A percentile compares a stretch with the other conserved stretches of the same genome.
Conservation (phyloP, 2,329 filamentous ascomycete species). For the Paracoccidioides lutzii region DNA sequence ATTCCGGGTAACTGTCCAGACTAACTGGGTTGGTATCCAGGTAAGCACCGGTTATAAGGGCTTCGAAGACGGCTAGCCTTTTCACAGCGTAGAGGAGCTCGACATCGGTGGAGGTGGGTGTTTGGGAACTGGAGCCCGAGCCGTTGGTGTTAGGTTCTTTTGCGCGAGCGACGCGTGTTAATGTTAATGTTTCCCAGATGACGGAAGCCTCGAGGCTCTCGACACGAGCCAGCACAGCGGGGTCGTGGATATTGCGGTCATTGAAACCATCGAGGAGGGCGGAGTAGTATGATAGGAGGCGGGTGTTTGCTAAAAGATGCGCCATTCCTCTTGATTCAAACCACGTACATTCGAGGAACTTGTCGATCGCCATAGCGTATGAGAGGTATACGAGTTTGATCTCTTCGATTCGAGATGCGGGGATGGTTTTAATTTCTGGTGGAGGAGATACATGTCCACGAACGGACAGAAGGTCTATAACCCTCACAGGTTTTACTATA, state of each 20-base stretch:
- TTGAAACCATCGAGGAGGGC: constrained; percentile 45
- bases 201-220: constrained; percentile 47
- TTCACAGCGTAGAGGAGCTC: constrained; percentile 52
- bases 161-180: constrained; percentile 35
- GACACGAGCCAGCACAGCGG: constrained; percentile 25
- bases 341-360: constrained; percentile 73
- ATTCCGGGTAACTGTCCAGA: constrained; percentile 8
- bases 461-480: constrained; percentile 59
- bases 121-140: constrained; percentile 18
- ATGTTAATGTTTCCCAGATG: constrained; percentile 46
- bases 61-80: constrained; percentile 63
- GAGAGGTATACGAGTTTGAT: constrained; percentile 61
- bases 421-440: constrained; percentile 38
- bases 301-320: constrained; percentile 42
- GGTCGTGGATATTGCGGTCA: constrained; percentile 26
- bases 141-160: constrained; percentile 19
- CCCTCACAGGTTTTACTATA: constrained; percentile 53
- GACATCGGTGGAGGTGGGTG: constrained; percentile 34
- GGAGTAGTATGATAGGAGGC: constrained; percentile 53
- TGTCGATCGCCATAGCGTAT: constrained; percentile 61
- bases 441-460: constrained; percentile 47
- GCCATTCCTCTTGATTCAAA: constrained; percentile 47
- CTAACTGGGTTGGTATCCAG: constrained; percentile 40
- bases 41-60: constrained; percentile 59
- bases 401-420: constrained; percentile 45